Evolutionary conservation across 129 eudicot genomes (phyloP).

Genomic region (Kitagawia praeruptora): DNA sequence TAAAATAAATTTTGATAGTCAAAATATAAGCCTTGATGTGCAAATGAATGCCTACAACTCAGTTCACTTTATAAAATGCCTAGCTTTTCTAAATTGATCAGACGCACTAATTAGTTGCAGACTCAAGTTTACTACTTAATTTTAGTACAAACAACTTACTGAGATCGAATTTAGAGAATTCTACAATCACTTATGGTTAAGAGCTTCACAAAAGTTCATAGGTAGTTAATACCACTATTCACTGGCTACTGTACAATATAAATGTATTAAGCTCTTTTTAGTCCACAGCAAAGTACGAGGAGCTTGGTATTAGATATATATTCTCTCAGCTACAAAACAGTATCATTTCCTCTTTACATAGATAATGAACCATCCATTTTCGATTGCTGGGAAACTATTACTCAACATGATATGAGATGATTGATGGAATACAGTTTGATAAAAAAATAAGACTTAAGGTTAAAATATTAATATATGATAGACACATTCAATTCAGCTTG

Average conservation of each 20-base stretch:
- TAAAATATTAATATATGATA: not conserved
- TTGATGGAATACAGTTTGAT: not conserved
- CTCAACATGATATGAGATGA: not conserved
- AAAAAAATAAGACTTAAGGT: not conserved
- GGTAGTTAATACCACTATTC: not conserved
- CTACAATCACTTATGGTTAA: not conserved
- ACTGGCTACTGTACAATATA: not conserved
- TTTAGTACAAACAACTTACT: not conserved
- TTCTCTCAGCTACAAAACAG: not conserved
- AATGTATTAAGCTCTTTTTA: not conserved
- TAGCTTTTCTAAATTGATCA: not conserved
- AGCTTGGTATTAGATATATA: not conserved
- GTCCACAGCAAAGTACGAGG: not conserved
- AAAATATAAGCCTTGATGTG: not conserved
- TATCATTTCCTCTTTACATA: not conserved
- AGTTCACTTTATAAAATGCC: not conserved
- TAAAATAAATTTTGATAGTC: not conserved
- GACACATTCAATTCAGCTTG: not conserved
- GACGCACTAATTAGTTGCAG: not conserved
- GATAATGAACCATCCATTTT: not conserved
- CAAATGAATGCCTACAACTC: not conserved
- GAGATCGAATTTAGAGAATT: not conserved
- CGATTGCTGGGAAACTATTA: not conserved
- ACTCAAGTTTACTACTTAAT: not conserved
- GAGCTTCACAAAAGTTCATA: not conserved